Evolutionary conservation across 805 yeast genomes (phyloP).

Genomic region (Candida multigemmis): DNA sequence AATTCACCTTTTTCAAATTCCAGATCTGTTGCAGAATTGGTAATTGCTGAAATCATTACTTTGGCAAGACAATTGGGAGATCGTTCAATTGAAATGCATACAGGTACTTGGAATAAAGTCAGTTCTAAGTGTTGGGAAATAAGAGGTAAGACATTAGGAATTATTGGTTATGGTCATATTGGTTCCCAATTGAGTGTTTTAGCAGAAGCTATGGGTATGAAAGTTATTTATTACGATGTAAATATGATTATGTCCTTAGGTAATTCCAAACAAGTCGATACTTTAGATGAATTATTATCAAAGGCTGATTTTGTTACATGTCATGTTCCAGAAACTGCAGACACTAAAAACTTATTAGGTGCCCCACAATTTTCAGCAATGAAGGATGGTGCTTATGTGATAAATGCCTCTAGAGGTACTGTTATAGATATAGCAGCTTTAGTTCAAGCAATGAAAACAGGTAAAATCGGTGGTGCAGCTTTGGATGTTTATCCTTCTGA

Average conservation of each 20-base stretch:
- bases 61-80: constrained; percentile 96
- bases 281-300: constrained; percentile 73
- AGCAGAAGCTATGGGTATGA: constrained; percentile 98
- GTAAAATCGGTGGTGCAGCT: constrained; percentile 95
- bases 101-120: constrained; percentile 97
- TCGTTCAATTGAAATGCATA: constrained; percentile 90
- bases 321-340: constrained; percentile 93
- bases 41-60: constrained; percentile 88
- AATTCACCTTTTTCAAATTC: constrained; percentile 98
- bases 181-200: constrained; percentile 94
- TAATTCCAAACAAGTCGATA: constrained; percentile 85
- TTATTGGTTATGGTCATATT: constrained; percentile 96
- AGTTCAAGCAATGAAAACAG: constrained; percentile 82
- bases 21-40: constrained; percentile 96
- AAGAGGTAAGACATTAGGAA: constrained; percentile 96
- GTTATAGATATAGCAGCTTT: constrained; percentile 95
- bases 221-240: constrained; percentile 87
- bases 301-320: constrained; percentile 83
- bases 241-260: constrained; percentile 93
- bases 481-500: constrained; percentile 94
- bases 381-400: constrained; percentile 92
- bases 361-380: constrained; percentile 89
- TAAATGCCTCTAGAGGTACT: constrained; percentile 96
- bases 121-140: constrained; percentile 96
- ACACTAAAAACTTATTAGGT: constrained; percentile 83